These are phyloP conservation scores for Silene coronaria DNA, from an alignment of 179 eudicot species.

Conservation along the genomic window DNA sequence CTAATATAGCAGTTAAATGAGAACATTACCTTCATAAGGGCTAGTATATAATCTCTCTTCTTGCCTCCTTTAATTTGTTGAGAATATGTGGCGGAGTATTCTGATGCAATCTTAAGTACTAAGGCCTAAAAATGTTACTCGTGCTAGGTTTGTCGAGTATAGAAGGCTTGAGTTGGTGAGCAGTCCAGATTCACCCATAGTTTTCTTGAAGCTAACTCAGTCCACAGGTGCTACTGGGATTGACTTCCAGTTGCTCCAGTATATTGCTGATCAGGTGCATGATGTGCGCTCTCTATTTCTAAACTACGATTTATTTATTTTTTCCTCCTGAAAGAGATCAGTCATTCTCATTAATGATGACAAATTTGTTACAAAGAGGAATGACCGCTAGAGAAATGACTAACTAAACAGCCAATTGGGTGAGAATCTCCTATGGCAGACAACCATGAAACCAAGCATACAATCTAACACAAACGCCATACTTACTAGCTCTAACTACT, in stretches of 20 bases:
- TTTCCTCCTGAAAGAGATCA: no score
- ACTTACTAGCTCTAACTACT: no score
- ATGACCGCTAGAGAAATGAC: no score
- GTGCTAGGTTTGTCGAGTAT: slow-evolving; percentile 49
- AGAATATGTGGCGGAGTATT: not conserved
- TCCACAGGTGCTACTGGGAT: slow-evolving; percentile 52
- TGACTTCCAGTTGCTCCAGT: slow-evolving; percentile 57
- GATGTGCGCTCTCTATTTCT: not conserved
- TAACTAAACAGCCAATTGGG: no score
- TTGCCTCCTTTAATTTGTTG: no score
- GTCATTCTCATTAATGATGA: no score
- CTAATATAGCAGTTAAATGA: slow-evolving; percentile 51
- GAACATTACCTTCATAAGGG: slow-evolving; percentile 46
- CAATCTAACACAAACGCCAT: no score
- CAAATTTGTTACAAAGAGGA: no score
- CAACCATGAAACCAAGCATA: no score
- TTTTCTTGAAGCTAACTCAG: slow-evolving; percentile 49
- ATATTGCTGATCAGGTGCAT: slow-evolving; percentile 50
- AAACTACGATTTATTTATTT: no score
- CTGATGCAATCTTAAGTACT: not conserved
- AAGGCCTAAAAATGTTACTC: not conserved
- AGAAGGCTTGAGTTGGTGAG: slow-evolving; percentile 67
- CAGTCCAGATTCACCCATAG: slow-evolving; percentile 67
- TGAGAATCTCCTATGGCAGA: no score
- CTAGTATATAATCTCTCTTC: slow-evolving; percentile 41